Evolutionary conservation across 2,329 filamentous ascomycete species (phyloP), one percentile per base, ranked within the genome.

Genomic region (Alternaria postmessia): DNA sequence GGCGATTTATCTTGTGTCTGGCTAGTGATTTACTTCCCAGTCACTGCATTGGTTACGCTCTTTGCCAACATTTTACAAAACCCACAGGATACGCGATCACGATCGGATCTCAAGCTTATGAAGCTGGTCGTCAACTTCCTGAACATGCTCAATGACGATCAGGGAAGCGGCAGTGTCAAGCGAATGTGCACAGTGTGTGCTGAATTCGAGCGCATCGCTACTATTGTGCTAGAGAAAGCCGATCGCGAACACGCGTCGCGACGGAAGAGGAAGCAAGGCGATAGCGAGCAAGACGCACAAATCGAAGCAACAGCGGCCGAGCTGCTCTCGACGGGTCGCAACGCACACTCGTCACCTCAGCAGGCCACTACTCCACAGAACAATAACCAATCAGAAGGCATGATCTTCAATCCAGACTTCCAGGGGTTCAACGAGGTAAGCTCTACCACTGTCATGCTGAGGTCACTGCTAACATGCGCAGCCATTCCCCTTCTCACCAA

Each of bases 61-160:
- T 99, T 99, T 73, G 94, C 94, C 60, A 97, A 98, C 72, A 96
- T 98, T 47, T 81, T 99, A 1, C 95, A 99, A 76, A 98, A 98
- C 69, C 95, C 95, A 0, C 88, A 94, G 59, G 95, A 99, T 73
- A 88, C 91, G 1, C 87, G 93, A 46, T 94, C 94, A 42, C 89
- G 93, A 55, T 93, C 93, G 1, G 95, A 99, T 76, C 88, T 95
- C 16, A 91, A 91, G 66, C 81, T 98, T 20, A 97, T 99, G 93
- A 93, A 90, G 68, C 85, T 94, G 7, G 95, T 99, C 1, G 94
- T 98, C 56, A 93, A 89, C 43, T 99, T 98, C 78, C 81, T 99
- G 34, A 93, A 91, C 4, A 94, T 92, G 79, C 85, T 99, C 12
- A 91, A 91, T n/a, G 87, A 91, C 36, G 94, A 98, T 70, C 92